A percentile compares a stretch with the other conserved stretches of the same genome.
Conservation (phyloP, 2,329 filamentous ascomycete genomes). For the Fusarium proliferatum region DNA sequence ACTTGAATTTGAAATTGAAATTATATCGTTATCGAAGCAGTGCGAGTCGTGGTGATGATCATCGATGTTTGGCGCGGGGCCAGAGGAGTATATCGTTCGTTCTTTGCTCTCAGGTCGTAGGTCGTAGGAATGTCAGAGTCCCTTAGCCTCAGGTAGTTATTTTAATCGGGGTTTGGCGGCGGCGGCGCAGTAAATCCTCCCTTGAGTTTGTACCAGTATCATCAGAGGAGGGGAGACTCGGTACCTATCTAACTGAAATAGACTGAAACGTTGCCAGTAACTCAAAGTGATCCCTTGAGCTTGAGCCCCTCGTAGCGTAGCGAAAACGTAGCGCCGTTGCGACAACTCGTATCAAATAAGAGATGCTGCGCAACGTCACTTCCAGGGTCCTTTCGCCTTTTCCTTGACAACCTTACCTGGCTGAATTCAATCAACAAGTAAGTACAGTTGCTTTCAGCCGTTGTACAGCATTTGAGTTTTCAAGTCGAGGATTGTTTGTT, state of each 20-base stretch:
- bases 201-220: neutral
- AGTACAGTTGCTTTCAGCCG: neutral
- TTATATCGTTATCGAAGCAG: neutral
- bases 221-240: neutral
- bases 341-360: neutral
- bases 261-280: slow-evolving; percentile 14
- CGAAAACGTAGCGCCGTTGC: slow-evolving; percentile 8
- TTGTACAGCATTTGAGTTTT: neutral
- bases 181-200: slow-evolving; percentile 20
- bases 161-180: neutral
- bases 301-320: slow-evolving; percentile 7
- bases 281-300: neutral
- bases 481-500: neutral
- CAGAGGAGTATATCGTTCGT: slow-evolving; percentile 2
- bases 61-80: slow-evolving; percentile 14
- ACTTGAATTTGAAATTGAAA: neutral
- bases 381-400: neutral
- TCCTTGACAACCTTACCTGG: neutral
- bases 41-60: slow-evolving; percentile 1
- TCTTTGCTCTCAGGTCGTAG: neutral
- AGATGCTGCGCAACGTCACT: slow-evolving; percentile 19
- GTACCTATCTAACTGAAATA: neutral
- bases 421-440: neutral
- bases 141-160: neutral
- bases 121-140: neutral